phyloP scores from a whole-genome alignment of 116 monocot species.

The Dioscorea cayenensis region DNA sequence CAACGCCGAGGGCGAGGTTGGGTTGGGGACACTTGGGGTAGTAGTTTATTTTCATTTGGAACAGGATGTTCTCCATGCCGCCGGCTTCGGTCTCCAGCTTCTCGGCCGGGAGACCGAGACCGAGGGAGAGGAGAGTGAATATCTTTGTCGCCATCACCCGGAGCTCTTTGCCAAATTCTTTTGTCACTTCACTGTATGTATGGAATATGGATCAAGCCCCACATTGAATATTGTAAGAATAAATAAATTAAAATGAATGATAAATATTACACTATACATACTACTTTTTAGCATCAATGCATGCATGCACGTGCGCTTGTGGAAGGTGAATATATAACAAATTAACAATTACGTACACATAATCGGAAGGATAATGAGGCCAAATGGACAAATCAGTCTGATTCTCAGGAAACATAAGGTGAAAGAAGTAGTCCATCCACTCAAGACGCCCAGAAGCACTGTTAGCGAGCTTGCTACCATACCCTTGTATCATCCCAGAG shows the following conservation, averaged over 20 bases:
- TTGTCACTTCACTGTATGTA: slow-evolving; percentile 40
- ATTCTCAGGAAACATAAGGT: slow-evolving; percentile 61
- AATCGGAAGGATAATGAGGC: slow-evolving; percentile 58
- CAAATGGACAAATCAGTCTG: slow-evolving; percentile 55
- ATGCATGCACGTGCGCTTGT: too few species aligned
- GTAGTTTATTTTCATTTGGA: slow-evolving; percentile 94
- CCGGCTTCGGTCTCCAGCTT: slow-evolving; percentile 52
- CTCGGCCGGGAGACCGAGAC: slow-evolving; percentile 35
- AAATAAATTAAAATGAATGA: slow-evolving; percentile 2
- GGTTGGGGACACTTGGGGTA: slow-evolving; percentile 89
- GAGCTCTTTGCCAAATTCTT: slow-evolving; percentile 48
- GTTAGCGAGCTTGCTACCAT: slow-evolving; percentile 84
- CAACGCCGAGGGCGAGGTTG: slow-evolving; percentile 70
- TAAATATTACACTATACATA: too few species aligned
- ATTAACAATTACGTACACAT: slow-evolving; percentile 25
- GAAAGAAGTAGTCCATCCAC: slow-evolving; percentile 97
- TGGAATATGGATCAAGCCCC: neutral
- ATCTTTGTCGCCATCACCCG: slow-evolving; percentile 44
- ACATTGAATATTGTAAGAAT: neutral
- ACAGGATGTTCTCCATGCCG: slow-evolving; percentile 48
- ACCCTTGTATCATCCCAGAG: slow-evolving; percentile 61
- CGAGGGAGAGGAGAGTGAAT: slow-evolving; percentile 60
- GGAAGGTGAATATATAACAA: too few species aligned
- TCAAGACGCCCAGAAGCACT: slow-evolving; percentile 60
- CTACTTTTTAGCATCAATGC: too few species aligned